phyloP scores from a whole-genome alignment of 2,329 filamentous ascomycete species.

The Triangularia setosa region DNA sequence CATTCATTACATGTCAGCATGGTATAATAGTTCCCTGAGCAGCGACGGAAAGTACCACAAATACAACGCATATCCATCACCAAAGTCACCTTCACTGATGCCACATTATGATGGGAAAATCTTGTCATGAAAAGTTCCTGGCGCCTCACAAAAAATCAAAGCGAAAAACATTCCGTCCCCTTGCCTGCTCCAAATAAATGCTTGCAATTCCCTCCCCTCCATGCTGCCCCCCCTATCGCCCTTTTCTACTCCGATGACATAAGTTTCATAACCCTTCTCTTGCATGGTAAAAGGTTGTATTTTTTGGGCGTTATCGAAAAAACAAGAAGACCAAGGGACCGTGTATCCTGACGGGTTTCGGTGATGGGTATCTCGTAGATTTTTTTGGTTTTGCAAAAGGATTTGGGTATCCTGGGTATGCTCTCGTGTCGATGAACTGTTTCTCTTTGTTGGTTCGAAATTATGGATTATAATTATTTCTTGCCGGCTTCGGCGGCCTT shows the following conservation, averaged over 20 bases:
- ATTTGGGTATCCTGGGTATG: not conserved
- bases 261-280: not conserved
- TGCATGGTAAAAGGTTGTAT: not conserved
- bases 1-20: too few species aligned
- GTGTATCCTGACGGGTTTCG: not conserved
- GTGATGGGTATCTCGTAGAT: not conserved
- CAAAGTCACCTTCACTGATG: not conserved
- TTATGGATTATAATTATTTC: constrained; percentile 28
- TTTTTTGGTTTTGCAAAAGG: not conserved
- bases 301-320: not conserved
- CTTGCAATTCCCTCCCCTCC: not conserved
- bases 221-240: not conserved
- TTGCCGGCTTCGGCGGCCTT: constrained; percentile 38
- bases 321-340: not conserved
- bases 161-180: not conserved
- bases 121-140: not conserved
- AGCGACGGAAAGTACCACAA: too few species aligned
- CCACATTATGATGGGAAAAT: not conserved
- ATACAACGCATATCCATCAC: not conserved
- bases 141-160: not conserved
- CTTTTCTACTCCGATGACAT: not conserved
- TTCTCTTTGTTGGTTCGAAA: not conserved
- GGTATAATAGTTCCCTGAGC: too few species aligned
- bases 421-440: not conserved
- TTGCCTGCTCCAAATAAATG: not conserved